Evolutionary conservation across 441 rosid species (phyloP).

Genomic region (Caryocar brasiliense): DNA sequence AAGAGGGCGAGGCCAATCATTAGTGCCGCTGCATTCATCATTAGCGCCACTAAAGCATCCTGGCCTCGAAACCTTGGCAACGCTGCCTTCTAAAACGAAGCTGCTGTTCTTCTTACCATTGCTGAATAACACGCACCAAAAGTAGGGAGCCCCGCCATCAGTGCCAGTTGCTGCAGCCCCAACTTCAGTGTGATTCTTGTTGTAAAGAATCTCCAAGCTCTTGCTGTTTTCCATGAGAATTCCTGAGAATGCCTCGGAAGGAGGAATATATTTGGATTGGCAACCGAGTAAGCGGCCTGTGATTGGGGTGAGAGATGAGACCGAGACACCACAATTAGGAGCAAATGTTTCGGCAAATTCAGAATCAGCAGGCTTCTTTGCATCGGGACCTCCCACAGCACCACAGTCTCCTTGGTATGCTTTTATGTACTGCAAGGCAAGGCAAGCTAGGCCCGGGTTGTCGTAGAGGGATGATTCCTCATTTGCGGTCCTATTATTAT

Average conservation of each 20-base stretch:
- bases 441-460: conserved; percentile 60
- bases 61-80: conserved; percentile 37
- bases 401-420: conserved; percentile 54
- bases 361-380: conserved; percentile 58
- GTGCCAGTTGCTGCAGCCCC: conserved; percentile 56
- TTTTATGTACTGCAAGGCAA: conserved; percentile 68
- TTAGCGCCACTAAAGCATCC: conserved; percentile 75
- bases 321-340: conserved; percentile 47
- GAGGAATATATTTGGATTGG: conserved; percentile 35
- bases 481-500: conserved; percentile 42
- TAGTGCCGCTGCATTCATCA: conserved; percentile 42
- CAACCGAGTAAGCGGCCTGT: conserved; percentile 67
- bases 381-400: conserved; percentile 47
- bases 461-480: conserved; percentile 38
- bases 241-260: conserved; percentile 47
- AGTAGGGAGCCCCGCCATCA: conserved; percentile 57
- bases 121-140: conserved; percentile 74
- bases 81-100: conserved; percentile 43
- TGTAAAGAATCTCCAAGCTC: conserved; percentile 44
- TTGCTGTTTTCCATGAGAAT: conserved; percentile 38
- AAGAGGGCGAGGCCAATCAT: conserved; percentile 12
- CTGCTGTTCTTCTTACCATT: conserved; percentile 45
- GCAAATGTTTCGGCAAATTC: conserved; percentile 48
- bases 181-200: conserved; percentile 55
- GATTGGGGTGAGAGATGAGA: conserved; percentile 40